Conservation (phyloP, 148 eudicot species). For the Beta vulgaris region DNA sequence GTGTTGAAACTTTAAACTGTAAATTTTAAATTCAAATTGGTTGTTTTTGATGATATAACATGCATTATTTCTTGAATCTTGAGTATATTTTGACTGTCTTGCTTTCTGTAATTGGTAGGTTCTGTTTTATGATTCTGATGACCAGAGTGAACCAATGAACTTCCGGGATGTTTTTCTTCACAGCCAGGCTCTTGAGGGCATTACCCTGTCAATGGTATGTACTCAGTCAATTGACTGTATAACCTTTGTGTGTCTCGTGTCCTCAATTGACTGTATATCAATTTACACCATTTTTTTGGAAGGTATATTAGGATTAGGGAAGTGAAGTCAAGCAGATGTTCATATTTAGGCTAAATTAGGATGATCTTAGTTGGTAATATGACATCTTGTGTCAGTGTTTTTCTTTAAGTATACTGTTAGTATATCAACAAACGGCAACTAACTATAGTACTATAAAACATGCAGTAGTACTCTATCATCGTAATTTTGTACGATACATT, state of each 20-base stretch:
- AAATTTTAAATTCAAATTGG: too few species aligned
- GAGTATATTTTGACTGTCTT: constrained; percentile 17
- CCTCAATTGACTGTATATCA: not conserved
- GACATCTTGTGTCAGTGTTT: not conserved
- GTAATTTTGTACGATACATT: not conserved
- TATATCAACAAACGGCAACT: too few species aligned
- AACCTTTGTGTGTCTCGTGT: not conserved
- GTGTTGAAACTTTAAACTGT: not conserved
- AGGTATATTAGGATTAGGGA: not conserved
- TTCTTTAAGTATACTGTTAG: not conserved
- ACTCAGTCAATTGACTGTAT: too few species aligned
- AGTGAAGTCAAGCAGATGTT: not conserved
- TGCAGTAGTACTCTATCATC: not conserved
- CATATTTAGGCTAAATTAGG: not conserved
- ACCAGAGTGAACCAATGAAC: constrained; percentile 80
- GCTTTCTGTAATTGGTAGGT: constrained; percentile 60
- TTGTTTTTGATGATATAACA: not conserved
- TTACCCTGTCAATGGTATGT: constrained; percentile 85
- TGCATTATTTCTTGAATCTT: not conserved
- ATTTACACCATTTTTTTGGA: not conserved
- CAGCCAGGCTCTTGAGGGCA: constrained; percentile 99
- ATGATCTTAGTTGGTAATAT: not conserved
- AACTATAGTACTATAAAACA: too few species aligned
- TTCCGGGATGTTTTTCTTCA: constrained; percentile 87
- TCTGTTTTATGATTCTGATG: constrained; percentile 79